phyloP scores from a whole-genome alignment of 345 rosid genomes.

The Crucihimalaya himalaica region DNA sequence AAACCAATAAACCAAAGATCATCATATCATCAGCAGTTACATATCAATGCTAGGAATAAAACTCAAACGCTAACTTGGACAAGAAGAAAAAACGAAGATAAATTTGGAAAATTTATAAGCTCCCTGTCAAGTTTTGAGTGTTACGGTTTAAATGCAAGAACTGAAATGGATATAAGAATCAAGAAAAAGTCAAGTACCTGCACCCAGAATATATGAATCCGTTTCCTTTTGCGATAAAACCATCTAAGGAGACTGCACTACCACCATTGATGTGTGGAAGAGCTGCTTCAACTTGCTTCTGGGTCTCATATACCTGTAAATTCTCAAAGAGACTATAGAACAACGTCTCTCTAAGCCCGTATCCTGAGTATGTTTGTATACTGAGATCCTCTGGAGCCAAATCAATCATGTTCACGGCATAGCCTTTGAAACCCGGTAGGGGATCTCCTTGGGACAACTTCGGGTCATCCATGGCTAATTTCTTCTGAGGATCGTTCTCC shows the following conservation, averaged over 20 bases:
- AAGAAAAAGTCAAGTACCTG: slow-evolving; percentile 42
- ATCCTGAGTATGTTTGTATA: slow-evolving; percentile 37
- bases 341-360: slow-evolving; percentile 63
- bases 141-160: not conserved
- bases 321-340: slow-evolving; percentile 50
- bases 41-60: not conserved
- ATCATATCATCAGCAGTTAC: not conserved
- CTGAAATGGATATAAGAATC: not conserved
- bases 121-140: not conserved
- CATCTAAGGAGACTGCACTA: slow-evolving; percentile 61
- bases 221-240: slow-evolving; percentile 52
- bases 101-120: not conserved
- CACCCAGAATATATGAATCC: slow-evolving; percentile 47
- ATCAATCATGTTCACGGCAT: slow-evolving; percentile 67
- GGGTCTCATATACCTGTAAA: slow-evolving; percentile 63
- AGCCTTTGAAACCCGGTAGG: slow-evolving; percentile 59
- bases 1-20: not conserved
- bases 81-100: not conserved
- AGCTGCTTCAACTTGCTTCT: slow-evolving; percentile 47
- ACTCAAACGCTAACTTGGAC: not conserved
- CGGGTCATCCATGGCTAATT: slow-evolving; percentile 52
- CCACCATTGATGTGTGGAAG: slow-evolving; percentile 41
- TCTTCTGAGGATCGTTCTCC: slow-evolving; percentile 44
- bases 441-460: slow-evolving; percentile 39
- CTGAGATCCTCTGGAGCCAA: slow-evolving; percentile 32